Conservation (phyloP, 768 basidiomycete species). For the Russula ochroleuca region DNA sequence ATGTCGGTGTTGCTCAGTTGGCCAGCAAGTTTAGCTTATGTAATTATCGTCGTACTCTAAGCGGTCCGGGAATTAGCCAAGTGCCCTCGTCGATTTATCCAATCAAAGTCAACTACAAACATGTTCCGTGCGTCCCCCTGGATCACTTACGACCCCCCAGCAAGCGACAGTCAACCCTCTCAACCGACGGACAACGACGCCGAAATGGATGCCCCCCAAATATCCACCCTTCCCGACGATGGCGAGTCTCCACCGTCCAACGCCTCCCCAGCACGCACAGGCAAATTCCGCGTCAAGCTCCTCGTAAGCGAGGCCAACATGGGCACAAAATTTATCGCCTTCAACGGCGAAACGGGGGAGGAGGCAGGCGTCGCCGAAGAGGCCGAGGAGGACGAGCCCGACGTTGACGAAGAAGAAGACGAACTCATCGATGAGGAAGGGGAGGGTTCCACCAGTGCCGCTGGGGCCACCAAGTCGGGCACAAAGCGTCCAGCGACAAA, state of each 20-base stretch:
- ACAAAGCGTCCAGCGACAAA: slow-evolving; percentile 32
- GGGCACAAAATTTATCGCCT: slow-evolving; percentile 37
- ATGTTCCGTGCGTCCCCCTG: slow-evolving; percentile 62
- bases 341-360: slow-evolving; percentile 29
- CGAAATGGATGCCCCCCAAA: slow-evolving; percentile 79
- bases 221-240: slow-evolving; percentile 73
- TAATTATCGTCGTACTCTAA: slow-evolving; percentile 11
- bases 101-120: slow-evolving; percentile 6
- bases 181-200: slow-evolving; percentile 39
- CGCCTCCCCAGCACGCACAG: slow-evolving; percentile 32
- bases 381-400: slow-evolving; percentile 52
- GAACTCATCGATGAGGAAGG: slow-evolving; percentile 77
- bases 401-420: slow-evolving; percentile 67
- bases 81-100: background rate
- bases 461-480: slow-evolving; percentile 35
- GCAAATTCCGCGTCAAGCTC: slow-evolving; percentile 49
- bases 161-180: slow-evolving; percentile 12
- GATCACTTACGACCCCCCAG: slow-evolving; percentile 45
- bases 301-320: slow-evolving; percentile 45
- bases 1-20: slow-evolving; percentile 17
- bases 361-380: slow-evolving; percentile 25
- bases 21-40: slow-evolving; percentile 25
- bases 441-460: slow-evolving; percentile 28
- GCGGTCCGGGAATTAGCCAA: background rate
- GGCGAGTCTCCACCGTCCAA: slow-evolving; percentile 58